A percentile compares a stretch with the other conserved stretches of the same genome.
phyloP scores from a whole-genome alignment of 495 filamentous ascomycete species.

The Annulohypoxylon moriforme region DNA sequence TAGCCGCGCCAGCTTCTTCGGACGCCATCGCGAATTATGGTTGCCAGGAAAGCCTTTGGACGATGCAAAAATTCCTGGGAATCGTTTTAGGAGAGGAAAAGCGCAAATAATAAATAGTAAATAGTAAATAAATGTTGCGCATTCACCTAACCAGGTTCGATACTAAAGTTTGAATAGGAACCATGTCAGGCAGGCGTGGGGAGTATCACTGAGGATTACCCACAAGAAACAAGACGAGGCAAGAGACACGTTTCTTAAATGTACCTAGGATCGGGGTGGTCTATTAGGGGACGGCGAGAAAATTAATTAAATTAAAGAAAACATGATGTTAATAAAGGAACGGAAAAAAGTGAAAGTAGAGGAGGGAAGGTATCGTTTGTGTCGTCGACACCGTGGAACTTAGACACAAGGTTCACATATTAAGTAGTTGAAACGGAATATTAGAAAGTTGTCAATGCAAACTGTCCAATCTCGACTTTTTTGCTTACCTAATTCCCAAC shows the following conservation, averaged over 20 bases:
- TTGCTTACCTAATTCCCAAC: constrained; percentile 24
- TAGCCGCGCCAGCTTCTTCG: constrained; percentile 33
- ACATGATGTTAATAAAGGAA: not conserved
- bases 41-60: constrained; percentile 1
- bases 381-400: not conserved
- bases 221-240: constrained; percentile 34
- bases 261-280: not conserved
- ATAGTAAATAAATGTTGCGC: constrained; percentile 5
- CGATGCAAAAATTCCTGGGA: not conserved
- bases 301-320: constrained; percentile 33
- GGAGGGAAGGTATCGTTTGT: constrained; percentile 17
- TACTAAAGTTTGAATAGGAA: constrained; percentile 26
- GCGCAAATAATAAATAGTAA: constrained; percentile 11
- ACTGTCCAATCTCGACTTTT: constrained; percentile 34
- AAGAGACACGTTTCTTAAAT: constrained; percentile 39
- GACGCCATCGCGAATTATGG: constrained; percentile 40
- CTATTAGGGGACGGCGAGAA: not conserved
- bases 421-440: not conserved
- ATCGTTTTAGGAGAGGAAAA: not conserved
- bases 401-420: not conserved
- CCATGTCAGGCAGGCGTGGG: constrained; percentile 36
- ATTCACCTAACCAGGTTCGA: constrained; percentile 21
- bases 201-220: constrained; percentile 23
- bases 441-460: constrained; percentile 28
- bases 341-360: not conserved